phyloP scores from a whole-genome alignment of 306 rosid genomes.

The Inga oerstediana region DNA sequence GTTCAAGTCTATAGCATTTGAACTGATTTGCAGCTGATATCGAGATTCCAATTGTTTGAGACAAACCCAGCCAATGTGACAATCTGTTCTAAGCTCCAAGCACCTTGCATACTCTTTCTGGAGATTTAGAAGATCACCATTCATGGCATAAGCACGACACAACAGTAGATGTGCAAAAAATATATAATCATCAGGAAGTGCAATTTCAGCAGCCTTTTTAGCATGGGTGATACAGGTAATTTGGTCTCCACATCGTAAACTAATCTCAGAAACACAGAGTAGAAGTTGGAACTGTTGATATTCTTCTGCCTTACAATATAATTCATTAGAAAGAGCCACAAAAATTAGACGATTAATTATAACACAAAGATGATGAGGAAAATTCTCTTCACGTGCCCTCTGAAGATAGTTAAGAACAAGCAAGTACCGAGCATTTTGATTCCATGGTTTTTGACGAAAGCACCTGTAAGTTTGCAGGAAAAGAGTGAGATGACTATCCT shows the following conservation, averaged over 20 bases:
- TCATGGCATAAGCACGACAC: conserved; percentile 74
- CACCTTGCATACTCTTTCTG: conserved; percentile 63
- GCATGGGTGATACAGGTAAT: conserved; percentile 64
- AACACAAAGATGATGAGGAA: conserved; percentile 70
- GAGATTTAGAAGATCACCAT: conserved; percentile 57
- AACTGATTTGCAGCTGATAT: conserved; percentile 46
- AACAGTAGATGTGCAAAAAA: conserved; percentile 82
- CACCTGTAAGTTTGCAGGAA: conserved; percentile 55
- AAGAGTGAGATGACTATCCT: conserved; percentile 26
- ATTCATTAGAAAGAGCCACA: conserved; percentile 64
- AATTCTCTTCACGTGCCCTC: conserved; percentile 91
- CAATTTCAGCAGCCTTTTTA: conserved; percentile 60
- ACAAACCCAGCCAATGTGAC: conserved; percentile 81
- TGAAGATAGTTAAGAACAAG: conserved; percentile 83
- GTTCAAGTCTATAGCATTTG: conserved; percentile 49
- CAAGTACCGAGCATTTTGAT: conserved; percentile 66
- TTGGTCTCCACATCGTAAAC: conserved; percentile 69
- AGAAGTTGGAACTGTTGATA: conserved; percentile 80
- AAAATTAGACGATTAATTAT: conserved; percentile 62
- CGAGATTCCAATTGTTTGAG: conserved; percentile 74
- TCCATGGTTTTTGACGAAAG: conserved; percentile 89
- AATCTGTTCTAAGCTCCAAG: conserved; percentile 73
- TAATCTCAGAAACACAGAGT: conserved; percentile 90
- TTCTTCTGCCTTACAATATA: conserved; percentile 44
- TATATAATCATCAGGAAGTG: conserved; percentile 62